These are phyloP conservation scores for Aegilops speltoides DNA, from an alignment of 176 grass and related monocot species.

Conservation along the genomic window DNA sequence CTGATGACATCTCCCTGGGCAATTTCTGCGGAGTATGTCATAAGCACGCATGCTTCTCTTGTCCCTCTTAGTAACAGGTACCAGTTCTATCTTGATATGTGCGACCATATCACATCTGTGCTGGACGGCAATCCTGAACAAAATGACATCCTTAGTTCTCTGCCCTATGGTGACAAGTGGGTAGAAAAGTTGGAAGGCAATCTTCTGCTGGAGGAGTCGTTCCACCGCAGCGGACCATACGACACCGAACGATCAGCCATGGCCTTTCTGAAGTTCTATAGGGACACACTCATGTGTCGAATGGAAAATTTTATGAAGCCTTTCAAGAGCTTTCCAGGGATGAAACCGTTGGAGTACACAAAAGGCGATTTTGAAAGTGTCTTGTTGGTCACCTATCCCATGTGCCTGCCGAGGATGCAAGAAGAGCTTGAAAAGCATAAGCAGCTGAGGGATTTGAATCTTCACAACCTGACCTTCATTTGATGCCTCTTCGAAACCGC, in stretches of 20 bases:
- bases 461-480: not conserved
- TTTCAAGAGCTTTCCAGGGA: not conserved
- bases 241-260: not conserved
- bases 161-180: not conserved
- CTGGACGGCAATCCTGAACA: not conserved
- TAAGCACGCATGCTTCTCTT: not conserved
- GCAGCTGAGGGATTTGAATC: not conserved
- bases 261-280: not conserved
- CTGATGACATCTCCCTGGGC: not conserved
- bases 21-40: not conserved
- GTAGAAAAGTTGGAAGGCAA: not conserved
- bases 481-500: not conserved
- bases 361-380: not conserved
- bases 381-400: not conserved
- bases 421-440: not conserved
- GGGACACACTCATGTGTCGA: not conserved
- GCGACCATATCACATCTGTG: not conserved
- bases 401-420: not conserved
- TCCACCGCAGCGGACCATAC: not conserved
- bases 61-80: not conserved
- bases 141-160: not conserved
- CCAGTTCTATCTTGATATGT: not conserved
- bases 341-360: not conserved
- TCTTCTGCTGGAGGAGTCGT: not conserved
- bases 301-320: not conserved